Conservation (phyloP, 495 filamentous ascomycete genomes). For the Talaromyces adpressus region DNA sequence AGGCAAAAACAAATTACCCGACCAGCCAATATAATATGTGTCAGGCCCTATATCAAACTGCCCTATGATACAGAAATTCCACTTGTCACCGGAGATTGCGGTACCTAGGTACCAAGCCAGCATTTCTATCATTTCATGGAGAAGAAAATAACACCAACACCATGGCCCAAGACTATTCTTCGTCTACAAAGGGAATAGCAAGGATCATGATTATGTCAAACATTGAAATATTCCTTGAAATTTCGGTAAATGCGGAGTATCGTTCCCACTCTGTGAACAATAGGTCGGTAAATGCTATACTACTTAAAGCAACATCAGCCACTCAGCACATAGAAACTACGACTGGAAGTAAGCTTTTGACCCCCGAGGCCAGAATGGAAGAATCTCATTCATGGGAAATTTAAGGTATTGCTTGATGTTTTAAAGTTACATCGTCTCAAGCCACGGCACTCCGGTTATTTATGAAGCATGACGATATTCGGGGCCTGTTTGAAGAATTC, state of each 20-base stretch:
- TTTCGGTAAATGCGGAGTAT: background rate
- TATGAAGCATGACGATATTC: background rate
- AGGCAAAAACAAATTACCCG: background rate
- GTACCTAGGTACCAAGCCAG: background rate
- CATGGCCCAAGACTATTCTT: background rate
- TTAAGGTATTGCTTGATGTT: background rate
- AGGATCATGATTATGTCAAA: background rate
- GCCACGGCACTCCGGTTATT: background rate
- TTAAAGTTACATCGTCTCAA: background rate
- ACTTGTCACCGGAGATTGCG: background rate
- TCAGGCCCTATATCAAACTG: background rate
- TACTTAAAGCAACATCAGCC: background rate
- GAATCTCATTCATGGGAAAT: conserved; percentile 6
- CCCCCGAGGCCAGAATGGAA: background rate
- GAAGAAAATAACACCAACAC: background rate
- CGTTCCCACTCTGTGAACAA: background rate
- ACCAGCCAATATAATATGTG: background rate
- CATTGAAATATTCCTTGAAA: background rate
- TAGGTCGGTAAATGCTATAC: background rate
- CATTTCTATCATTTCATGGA: background rate
- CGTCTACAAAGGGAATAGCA: background rate
- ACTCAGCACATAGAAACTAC: background rate
- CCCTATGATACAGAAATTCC: background rate
- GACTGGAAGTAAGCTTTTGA: background rate
- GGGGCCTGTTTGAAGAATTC: background rate